Evolutionary conservation across 73 alveolate species (phyloP), one percentile per base, ranked within the genome.

Genomic region (Symbiodinium pilosum): DNA sequence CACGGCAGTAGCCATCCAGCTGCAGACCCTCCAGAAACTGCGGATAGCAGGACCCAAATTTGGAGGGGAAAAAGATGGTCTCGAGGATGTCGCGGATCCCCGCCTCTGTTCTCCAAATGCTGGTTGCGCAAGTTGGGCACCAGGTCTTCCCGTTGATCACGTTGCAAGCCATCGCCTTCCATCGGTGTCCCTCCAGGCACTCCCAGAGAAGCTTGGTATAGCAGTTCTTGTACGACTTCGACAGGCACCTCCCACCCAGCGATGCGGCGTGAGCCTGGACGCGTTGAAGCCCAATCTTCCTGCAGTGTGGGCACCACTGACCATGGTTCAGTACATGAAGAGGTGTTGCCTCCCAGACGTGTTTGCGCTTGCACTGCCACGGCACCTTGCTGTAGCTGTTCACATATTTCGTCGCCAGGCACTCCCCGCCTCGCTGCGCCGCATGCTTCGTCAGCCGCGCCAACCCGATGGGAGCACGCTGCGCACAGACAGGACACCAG

Each of bases 401-500:
- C 34, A 7, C 44, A 44, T 73, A 73, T 24, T 73, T 30, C 39
- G 7, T 34, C 4, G 86, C 26, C 26, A 73, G 86, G 86, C 86
- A 73, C 86, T n/a, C 26, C 4, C 86, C 86, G 4, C 44, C 44
- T 26, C 4, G 42, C 26, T 30, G 28, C 32, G 42, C 30, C 32
- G 86, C 86, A 7, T n/a, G 51, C 8, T 24, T 36, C 86, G 9
- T 4, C 43, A 38, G 51, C 11, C 8, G 51, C 42, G 4, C 21
- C 44, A 73, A 38, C 24, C 86, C 44, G 44, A n/a, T 43, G 7
- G 51, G 26, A 24, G 26, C 44, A 24, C 44, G 9, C 86, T 73
- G 8, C 11, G 89, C 89, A 28, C 89, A 83, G 34, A 24, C 40
- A 6, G 89, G 89, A 26, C 89, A 83, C 89, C 89, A 83, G 12